Evolutionary conservation across 1,139 yeast species (phyloP).

Genomic region (Scheffersomyces parashehatae): DNA sequence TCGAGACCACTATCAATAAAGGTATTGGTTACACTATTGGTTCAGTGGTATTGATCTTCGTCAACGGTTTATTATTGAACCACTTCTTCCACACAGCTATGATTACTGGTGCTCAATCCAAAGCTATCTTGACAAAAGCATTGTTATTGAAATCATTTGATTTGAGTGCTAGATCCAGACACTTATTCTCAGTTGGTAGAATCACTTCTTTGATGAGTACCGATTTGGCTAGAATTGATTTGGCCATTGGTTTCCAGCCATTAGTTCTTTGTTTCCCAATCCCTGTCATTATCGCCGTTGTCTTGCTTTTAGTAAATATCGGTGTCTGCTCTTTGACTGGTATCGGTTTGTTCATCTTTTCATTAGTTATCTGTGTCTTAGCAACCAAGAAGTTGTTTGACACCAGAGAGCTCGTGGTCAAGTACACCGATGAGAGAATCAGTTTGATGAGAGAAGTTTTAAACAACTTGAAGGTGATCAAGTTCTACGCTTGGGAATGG

Average conservation of each 20-base stretch:
- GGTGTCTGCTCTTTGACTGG: conserved; percentile 47
- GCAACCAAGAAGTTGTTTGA: conserved; percentile 37
- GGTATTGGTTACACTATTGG: conserved; percentile 46
- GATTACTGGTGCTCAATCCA: conserved; percentile 49
- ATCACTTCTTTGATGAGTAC: conserved; percentile 47
- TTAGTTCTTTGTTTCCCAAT: conserved; percentile 46
- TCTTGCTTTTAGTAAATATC: conserved; percentile 33
- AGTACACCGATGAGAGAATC: conserved; percentile 43
- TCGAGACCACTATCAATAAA: conserved; percentile 32
- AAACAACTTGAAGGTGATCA: conserved; percentile 43
- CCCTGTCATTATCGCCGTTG: conserved; percentile 43
- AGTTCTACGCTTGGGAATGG: conserved; percentile 51
- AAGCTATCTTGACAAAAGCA: conserved; percentile 42
- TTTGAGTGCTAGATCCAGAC: conserved; percentile 34
- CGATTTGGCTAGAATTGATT: conserved; percentile 47
- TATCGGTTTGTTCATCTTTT: conserved; percentile 42
- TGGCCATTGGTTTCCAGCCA: conserved; percentile 50
- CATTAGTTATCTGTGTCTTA: conserved; percentile 39
- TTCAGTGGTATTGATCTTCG: conserved; percentile 38
- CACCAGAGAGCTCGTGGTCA: conserved; percentile 41
- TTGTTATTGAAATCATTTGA: conserved; percentile 41
- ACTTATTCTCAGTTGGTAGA: conserved; percentile 40
- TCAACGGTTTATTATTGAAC: conserved; percentile 44
- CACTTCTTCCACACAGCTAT: conserved; percentile 47
- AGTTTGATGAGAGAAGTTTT: conserved; percentile 47